These are phyloP conservation scores for Cyberlindnera saturnus DNA, from an alignment of 805 yeast genomes.

Conservation along the genomic window DNA sequence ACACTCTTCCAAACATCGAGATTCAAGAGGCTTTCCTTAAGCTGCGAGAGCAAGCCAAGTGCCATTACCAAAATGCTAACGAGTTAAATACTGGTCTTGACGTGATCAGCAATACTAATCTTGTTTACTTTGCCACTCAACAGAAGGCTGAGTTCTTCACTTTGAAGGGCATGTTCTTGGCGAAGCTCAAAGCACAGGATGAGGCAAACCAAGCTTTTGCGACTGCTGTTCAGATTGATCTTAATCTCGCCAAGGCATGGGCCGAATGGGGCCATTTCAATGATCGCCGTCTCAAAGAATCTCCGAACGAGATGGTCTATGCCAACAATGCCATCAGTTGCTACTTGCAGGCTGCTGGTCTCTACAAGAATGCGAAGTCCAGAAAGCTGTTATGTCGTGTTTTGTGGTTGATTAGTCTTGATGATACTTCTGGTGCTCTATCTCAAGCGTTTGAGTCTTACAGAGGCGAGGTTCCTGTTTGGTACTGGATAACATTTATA, in stretches of 20 bases:
- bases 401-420: slow-evolving; percentile 88
- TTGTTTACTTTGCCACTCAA: slow-evolving; percentile 93
- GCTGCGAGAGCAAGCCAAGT: slow-evolving; percentile 93
- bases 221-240: slow-evolving; percentile 93
- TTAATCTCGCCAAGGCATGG: slow-evolving; percentile 96
- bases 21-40: slow-evolving; percentile 97
- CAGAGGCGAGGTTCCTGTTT: slow-evolving; percentile 94
- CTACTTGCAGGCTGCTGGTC: slow-evolving; percentile 94
- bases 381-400: slow-evolving; percentile 84
- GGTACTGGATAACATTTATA: slow-evolving; percentile 98
- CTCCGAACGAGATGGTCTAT: slow-evolving; percentile 69
- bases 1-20: slow-evolving; percentile 94
- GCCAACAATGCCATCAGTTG: slow-evolving; percentile 95
- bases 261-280: slow-evolving; percentile 99
- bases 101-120: slow-evolving; percentile 91
- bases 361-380: slow-evolving; percentile 88
- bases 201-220: slow-evolving; percentile 98
- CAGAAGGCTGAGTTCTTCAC: slow-evolving; percentile 98
- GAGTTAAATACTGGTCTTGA: slow-evolving; percentile 94
- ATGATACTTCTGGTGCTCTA: slow-evolving; percentile 75
- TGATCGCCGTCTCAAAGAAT: slow-evolving; percentile 80
- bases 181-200: slow-evolving; percentile 82
- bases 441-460: slow-evolving; percentile 86
- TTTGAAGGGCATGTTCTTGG: slow-evolving; percentile 94
- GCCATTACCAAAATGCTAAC: slow-evolving; percentile 87